Conservation (phyloP, 148 eudicot species). For the Camellia japonica region DNA sequence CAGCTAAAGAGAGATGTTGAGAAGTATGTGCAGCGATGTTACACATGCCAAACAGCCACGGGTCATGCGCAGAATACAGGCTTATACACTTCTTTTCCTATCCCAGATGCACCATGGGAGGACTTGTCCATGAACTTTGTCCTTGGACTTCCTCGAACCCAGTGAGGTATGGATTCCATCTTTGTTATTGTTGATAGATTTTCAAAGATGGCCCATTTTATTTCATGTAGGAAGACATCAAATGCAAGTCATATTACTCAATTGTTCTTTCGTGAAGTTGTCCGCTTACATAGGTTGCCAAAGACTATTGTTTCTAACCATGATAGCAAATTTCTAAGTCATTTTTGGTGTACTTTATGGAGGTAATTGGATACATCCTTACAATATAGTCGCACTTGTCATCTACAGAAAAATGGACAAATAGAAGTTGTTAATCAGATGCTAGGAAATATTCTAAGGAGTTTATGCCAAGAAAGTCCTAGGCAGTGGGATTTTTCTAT, state of each 20-base stretch:
- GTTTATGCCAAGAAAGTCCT: too few species aligned
- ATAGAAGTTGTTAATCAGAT: not conserved
- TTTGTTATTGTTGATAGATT: not conserved
- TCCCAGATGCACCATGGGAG: not conserved
- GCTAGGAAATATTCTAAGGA: not conserved
- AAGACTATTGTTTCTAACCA: too few species aligned
- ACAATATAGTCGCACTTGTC: not conserved
- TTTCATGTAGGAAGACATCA: too few species aligned
- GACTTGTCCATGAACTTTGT: conserved; percentile 7
- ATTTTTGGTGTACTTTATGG: too few species aligned
- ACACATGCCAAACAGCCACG: not conserved
- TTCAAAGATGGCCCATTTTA: too few species aligned
- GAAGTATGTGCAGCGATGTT: not conserved
- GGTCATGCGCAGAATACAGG: not conserved
- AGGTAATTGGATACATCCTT: not conserved
- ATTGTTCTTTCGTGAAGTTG: too few species aligned
- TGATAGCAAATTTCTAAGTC: too few species aligned
- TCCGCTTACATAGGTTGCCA: too few species aligned
- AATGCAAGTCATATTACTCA: too few species aligned
- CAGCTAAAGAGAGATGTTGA: not conserved
- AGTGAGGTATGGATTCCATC: not conserved
- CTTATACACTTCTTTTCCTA: not conserved
- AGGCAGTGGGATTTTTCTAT: too few species aligned
- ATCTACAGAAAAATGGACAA: not conserved
- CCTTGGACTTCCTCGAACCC: not conserved